phyloP scores from a whole-genome alignment of 768 basidiomycete species.

The Pholiota molesta region DNA sequence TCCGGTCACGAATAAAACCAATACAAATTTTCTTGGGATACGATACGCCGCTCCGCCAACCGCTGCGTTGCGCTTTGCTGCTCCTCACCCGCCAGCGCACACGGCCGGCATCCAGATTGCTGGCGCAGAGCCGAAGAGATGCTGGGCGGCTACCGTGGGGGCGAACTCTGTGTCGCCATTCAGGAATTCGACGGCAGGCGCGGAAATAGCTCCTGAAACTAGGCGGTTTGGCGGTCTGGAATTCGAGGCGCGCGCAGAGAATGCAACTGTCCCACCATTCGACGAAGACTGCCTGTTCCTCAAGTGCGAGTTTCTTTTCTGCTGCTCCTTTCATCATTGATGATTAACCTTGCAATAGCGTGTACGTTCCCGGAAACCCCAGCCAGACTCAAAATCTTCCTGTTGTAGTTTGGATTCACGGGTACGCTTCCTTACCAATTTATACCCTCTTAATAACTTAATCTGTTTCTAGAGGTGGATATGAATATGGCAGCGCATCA shows the following conservation, averaged over 20 bases:
- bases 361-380: conserved; percentile 36
- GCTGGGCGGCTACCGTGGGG: conserved; percentile 33
- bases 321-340: too few relatives aligned
- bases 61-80: conserved; percentile 44
- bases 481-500: conserved; percentile 31
- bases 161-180: conserved; percentile 34
- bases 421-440: conserved; percentile 19
- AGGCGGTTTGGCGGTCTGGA: not conserved
- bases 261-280: not conserved
- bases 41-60: conserved; percentile 53
- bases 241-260: conserved; percentile 3
- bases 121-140: conserved; percentile 31
- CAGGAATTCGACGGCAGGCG: conserved; percentile 4
- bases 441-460: not conserved
- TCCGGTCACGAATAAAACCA: conserved; percentile 12
- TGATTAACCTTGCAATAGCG: conserved; percentile 23
- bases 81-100: conserved; percentile 32
- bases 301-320: conserved; percentile 27
- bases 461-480: conserved; percentile 31
- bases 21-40: conserved; percentile 43
- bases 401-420: conserved; percentile 49
- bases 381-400: conserved; percentile 32
- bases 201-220: not conserved
- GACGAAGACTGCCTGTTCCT: conserved; percentile 47
- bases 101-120: conserved; percentile 34